Percentiles rank a stretch among this genome's conserved stretches.
phyloP scores from a whole-genome alignment of 2,329 filamentous ascomycete genomes.

The Nigrospora osmanthi region DNA sequence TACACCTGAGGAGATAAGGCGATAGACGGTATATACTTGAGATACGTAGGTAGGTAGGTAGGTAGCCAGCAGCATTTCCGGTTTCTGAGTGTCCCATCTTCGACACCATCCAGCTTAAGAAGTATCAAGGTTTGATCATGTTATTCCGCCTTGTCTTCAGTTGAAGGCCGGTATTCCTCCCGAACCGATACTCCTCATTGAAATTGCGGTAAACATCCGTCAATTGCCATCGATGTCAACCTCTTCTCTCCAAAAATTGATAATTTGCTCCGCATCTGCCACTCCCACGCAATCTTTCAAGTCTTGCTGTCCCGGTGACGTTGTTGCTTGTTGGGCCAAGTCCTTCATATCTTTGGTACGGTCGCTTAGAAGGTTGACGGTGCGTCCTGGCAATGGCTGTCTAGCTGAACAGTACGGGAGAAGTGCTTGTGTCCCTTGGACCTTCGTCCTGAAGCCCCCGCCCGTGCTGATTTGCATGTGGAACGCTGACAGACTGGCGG shows the following conservation, averaged over 20 bases:
- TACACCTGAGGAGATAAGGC: too few species aligned
- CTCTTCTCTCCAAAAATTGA: conserved; percentile 20
- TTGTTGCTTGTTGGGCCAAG: conserved; percentile 15
- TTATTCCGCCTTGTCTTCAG: too few species aligned
- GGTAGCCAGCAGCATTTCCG: too few species aligned
- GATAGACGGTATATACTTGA: too few species aligned
- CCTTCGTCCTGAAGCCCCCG: conserved; percentile 2
- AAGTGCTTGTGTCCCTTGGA: conserved; percentile 15
- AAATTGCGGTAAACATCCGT: too few species aligned
- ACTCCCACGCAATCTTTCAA: conserved; percentile 15
- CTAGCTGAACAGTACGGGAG: conserved; percentile 24
- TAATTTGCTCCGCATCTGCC: conserved; percentile 14
- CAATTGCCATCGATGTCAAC: conserved; percentile 14
- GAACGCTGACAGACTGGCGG: conserved; percentile 29
- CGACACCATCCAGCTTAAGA: too few species aligned
- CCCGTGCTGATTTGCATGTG: conserved; percentile 18
- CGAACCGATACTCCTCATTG: too few species aligned
- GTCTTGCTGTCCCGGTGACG: conserved; percentile 11
- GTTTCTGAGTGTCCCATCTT: too few species aligned
- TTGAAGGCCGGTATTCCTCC: too few species aligned
- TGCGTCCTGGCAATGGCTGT: conserved; percentile 16
- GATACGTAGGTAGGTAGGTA: too few species aligned
- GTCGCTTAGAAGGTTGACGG: conserved; percentile 23
- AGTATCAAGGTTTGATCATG: too few species aligned
- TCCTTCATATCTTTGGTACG: conserved; percentile 20